Conservation (phyloP, 1,284 basidiomycete genomes). For the Coniferiporia sulphurascens region DNA sequence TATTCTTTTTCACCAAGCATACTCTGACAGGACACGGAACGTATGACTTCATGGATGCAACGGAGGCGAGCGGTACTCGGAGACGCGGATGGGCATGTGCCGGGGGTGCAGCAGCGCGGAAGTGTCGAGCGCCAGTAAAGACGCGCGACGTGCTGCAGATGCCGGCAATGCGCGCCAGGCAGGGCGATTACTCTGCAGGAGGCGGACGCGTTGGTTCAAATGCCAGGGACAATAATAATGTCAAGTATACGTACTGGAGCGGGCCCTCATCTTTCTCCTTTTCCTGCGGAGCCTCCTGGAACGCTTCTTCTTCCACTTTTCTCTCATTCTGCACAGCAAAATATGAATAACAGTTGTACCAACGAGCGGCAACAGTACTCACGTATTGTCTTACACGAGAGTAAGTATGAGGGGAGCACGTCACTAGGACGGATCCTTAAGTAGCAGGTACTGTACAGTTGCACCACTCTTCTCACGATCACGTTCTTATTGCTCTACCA, state of each 20-base stretch:
- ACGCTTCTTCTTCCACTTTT: slow-evolving; percentile 91
- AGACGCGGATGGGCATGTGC: background rate
- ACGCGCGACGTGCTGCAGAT: background rate
- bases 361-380: slow-evolving; percentile 28
- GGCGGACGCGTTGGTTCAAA: background rate
- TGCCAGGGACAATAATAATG: no score
- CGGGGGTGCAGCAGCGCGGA: background rate
- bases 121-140: background rate
- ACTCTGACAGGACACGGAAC: background rate
- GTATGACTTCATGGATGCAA: background rate
- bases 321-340: slow-evolving; percentile 60
- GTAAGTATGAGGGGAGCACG: slow-evolving; percentile 22
- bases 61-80: background rate
- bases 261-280: slow-evolving; percentile 88
- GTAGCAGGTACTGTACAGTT: slow-evolving; percentile 37
- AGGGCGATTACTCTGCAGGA: slow-evolving; percentile 32
- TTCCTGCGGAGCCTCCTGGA: slow-evolving; percentile 84
- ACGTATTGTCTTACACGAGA: slow-evolving; percentile 21
- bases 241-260: slow-evolving; percentile 63
- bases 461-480: no score
- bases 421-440: background rate
- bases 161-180: background rate
- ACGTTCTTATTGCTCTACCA: no score
- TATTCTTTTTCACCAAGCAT: background rate
- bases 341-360: slow-evolving; percentile 11